Conservation (phyloP, 2,329 filamentous ascomycete species). For the Elsinoe necatrix region DNA sequence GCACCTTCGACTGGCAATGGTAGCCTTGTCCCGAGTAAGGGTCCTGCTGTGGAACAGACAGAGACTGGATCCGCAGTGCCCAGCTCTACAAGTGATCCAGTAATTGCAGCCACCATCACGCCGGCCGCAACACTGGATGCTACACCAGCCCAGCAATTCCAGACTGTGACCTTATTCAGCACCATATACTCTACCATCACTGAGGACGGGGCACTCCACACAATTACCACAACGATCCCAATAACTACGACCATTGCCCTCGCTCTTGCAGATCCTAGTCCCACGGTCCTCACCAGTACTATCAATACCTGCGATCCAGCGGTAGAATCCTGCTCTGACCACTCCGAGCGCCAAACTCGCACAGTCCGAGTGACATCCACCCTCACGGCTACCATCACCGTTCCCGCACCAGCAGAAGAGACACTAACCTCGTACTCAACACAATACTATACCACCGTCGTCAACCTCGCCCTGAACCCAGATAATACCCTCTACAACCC, state of each 20-base stretch:
- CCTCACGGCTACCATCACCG: conserved; percentile 3
- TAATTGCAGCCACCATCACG: conserved; percentile 8
- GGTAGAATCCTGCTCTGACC: conserved; percentile 1
- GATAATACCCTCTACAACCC: conserved; percentile 13
- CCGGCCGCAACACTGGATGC: conserved; percentile 15
- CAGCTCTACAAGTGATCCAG: not conserved
- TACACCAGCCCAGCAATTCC: not conserved
- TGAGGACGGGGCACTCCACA: not conserved
- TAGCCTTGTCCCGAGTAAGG: not conserved
- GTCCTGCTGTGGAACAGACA: not conserved
- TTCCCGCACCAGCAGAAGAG: not conserved
- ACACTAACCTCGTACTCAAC: conserved; percentile 5
- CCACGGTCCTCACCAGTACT: not conserved
- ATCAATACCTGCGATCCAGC: conserved; percentile 1
- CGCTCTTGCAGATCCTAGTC: not conserved
- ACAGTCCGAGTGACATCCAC: conserved; percentile 6
- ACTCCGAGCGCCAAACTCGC: not conserved
- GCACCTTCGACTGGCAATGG: not conserved
- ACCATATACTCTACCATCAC: conserved; percentile 5
- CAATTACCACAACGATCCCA: not conserved
- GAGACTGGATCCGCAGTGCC: not conserved
- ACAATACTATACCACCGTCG: conserved; percentile 1
- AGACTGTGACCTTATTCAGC: not conserved
- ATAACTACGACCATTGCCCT: conserved; percentile 1
- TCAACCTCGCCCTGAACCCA: conserved; percentile 11